Conservation (phyloP, 2,329 filamentous ascomycete genomes). For the Pseudogymnoascus destructans region DNA sequence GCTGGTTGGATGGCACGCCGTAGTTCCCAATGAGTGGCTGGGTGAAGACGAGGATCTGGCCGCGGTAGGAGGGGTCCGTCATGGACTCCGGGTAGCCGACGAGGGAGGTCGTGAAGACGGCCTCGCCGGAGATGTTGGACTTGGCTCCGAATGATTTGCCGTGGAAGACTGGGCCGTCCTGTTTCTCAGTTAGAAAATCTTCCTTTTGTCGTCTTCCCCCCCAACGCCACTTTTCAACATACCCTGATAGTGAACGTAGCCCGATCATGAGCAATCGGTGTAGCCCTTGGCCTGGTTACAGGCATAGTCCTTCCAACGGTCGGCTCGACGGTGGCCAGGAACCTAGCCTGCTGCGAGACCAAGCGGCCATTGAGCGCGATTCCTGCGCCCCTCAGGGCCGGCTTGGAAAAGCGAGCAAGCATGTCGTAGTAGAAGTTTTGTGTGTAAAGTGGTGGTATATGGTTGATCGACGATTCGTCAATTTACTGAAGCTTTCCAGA, state of each 20-base stretch:
- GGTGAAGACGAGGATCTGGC: constrained; percentile 97
- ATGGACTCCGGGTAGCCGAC: constrained; percentile 96
- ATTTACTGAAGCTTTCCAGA: constrained; percentile 32
- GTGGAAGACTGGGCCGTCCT: constrained; percentile 91
- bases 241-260: constrained; percentile 93
- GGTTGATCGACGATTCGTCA: constrained; percentile 21
- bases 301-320: constrained; percentile 54
- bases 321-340: constrained; percentile 55
- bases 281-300: constrained; percentile 42
- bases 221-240: constrained; percentile 24
- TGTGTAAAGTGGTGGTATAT: constrained; percentile 15
- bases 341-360: constrained; percentile 31
- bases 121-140: constrained; percentile 92
- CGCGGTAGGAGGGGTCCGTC: constrained; percentile 76
- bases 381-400: constrained; percentile 29
- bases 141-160: constrained; percentile 95
- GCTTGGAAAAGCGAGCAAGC: constrained; percentile 47
- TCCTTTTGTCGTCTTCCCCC: constrained; percentile 17
- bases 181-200: constrained; percentile 17
- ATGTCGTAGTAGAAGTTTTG: constrained; percentile 32
- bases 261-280: constrained; percentile 57
- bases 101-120: constrained; percentile 94
- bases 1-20: constrained; percentile 74
- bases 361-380: constrained; percentile 22
- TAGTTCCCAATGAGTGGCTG: constrained; percentile 98